These are phyloP conservation scores for Cryptococcus wingfieldii DNA, from an alignment of 1,284 basidiomycete genomes.

Conservation along the genomic window DNA sequence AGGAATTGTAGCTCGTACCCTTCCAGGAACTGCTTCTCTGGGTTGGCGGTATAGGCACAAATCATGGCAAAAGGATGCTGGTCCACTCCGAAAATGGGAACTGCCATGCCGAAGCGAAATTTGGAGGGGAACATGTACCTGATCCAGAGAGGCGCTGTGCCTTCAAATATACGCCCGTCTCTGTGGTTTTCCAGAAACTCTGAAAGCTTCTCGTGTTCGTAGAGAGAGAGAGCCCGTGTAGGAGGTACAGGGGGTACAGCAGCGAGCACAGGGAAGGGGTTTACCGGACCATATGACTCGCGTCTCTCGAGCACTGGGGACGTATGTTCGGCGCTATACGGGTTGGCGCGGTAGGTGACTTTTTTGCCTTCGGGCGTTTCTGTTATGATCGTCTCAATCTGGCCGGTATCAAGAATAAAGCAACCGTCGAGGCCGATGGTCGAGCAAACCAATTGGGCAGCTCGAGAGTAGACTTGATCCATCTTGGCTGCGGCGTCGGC, in stretches of 20 bases:
- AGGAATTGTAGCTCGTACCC: constrained; percentile 89
- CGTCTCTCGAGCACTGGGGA: constrained; percentile 32
- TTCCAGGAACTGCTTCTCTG: constrained; percentile 76
- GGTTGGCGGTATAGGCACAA: constrained; percentile 79
- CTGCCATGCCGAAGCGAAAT: constrained; percentile 79
- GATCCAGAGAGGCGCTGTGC: constrained; percentile 70
- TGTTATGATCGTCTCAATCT: constrained; percentile 78
- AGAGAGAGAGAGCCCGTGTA: constrained; percentile 53
- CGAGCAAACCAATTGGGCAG: constrained; percentile 78
- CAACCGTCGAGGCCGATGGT: constrained; percentile 90
- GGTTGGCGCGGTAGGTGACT: constrained; percentile 54
- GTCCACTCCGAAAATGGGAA: constrained; percentile 91
- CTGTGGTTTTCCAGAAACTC: constrained; percentile 71
- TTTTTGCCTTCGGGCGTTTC: constrained; percentile 17
- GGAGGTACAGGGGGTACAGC: constrained; percentile 23
- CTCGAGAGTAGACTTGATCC: constrained; percentile 81
- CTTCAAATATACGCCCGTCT: constrained; percentile 79
- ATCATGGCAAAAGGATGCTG: constrained; percentile 88
- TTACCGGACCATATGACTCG: constrained; percentile 34
- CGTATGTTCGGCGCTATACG: constrained; percentile 29
- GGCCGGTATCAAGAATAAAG: constrained; percentile 83
- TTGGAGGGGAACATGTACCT: constrained; percentile 70
- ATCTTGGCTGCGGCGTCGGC: constrained; percentile 54
- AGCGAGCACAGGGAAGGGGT: constrained; percentile 36
- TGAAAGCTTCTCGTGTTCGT: constrained; percentile 68